Conservation (phyloP, 495 filamentous ascomycete species). For the Diplogelasinospora grovesii region DNA sequence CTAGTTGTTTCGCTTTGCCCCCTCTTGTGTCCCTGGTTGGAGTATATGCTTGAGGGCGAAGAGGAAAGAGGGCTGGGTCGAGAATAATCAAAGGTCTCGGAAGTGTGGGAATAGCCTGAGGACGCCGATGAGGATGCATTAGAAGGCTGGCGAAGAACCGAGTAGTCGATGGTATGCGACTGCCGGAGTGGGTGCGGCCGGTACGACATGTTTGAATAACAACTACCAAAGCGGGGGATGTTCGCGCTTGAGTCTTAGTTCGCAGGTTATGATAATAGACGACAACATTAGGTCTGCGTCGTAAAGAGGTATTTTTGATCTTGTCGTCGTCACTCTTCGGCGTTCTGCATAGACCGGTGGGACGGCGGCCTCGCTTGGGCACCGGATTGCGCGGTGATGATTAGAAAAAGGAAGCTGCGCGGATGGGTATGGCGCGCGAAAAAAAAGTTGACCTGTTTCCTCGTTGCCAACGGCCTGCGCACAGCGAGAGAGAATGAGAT, state of each 20-base stretch:
- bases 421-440: conserved; percentile 1
- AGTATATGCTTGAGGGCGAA: conserved; percentile 57
- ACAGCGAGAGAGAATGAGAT: conserved; percentile 7
- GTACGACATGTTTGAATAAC: conserved; percentile 46
- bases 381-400: no score
- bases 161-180: conserved; percentile 57
- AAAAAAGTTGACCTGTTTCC: conserved; percentile 1
- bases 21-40: conserved; percentile 57
- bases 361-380: no score
- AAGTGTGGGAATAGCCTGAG: conserved; percentile 67
- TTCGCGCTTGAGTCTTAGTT: background rate
- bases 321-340: no score
- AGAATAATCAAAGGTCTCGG: conserved; percentile 56
- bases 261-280: conserved; percentile 4
- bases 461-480: conserved; percentile 2
- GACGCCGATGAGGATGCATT: conserved; percentile 69
- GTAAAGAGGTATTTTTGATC: no score
- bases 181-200: conserved; percentile 52
- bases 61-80: conserved; percentile 71
- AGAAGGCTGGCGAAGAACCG: conserved; percentile 64
- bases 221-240: conserved; percentile 17
- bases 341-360: no score
- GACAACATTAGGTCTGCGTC: conserved; percentile 18
- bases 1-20: conserved; percentile 65
- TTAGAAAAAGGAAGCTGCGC: conserved; percentile 2